phyloP scores from a whole-genome alignment of 306 rosid species.

The Hippophae rhamnoides region DNA sequence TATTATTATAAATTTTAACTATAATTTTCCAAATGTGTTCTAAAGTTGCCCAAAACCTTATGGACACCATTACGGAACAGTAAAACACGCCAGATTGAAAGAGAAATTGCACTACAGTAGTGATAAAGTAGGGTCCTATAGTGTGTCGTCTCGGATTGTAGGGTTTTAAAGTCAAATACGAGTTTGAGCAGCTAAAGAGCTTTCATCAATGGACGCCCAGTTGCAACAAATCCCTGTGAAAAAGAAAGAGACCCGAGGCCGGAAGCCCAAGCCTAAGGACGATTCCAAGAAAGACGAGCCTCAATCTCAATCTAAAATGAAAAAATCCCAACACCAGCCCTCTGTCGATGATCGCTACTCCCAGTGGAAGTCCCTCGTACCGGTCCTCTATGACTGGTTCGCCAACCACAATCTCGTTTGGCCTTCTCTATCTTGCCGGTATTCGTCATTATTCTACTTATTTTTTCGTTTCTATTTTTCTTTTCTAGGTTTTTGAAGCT shows the following conservation, averaged over 20 bases:
- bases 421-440: conserved; percentile 99
- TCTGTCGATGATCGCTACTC: conserved; percentile 70
- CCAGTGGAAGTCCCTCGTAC: conserved; percentile 84
- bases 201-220: conserved; percentile 44
- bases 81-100: too few species aligned
- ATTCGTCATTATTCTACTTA: not conserved
- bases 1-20: too few species aligned
- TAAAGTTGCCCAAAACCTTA: too few species aligned
- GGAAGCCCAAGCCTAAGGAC: conserved; percentile 80
- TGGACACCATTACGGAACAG: too few species aligned
- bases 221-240: conserved; percentile 35
- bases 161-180: not conserved
- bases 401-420: conserved; percentile 90
- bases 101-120: not conserved
- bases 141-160: not conserved
- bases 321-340: conserved; percentile 47
- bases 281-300: conserved; percentile 52
- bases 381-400: conserved; percentile 92
- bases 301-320: conserved; percentile 19
- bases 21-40: too few species aligned
- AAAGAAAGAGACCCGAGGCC: conserved; percentile 85
- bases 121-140: not conserved
- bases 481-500: not conserved
- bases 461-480: not conserved
- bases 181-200: not conserved